Evolutionary conservation across 164 flowering plant species (phyloP), one percentile per base, ranked within the genome.

Genomic region (Tinospora cordifolia): DNA sequence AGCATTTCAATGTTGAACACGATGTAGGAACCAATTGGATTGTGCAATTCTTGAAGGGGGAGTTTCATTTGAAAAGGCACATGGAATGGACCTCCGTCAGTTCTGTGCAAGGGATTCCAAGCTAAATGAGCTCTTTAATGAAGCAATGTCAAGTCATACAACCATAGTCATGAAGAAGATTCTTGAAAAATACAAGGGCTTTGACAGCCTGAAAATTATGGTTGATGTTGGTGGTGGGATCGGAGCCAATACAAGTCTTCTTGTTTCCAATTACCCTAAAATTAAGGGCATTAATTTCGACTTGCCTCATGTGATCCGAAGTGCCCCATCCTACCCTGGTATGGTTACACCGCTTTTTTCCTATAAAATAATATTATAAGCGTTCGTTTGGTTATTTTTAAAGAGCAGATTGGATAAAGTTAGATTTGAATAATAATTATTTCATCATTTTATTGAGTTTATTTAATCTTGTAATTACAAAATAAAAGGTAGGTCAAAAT

Each of bases 161-260:
- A 90, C 95, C 62, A 74, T 89, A 2, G 79, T 83, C 63, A 87
- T 89, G 92, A 93, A 89, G 82, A 85, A 86, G 67, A 79, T 93
- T 19, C 83, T 93, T 1, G 86, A 86, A 19, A 71, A 49, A 22
- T 93, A 93, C 81, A 77, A 76, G 6, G 97, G 96, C 1, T 93
- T 93, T 38, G 87, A 88, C 57, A 88, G 89, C n/a, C 79, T 92
- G 40, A 65, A 51, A 0, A 75, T 88, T 0, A 24, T 92, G 22
- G 92, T 91, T 0, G 98, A 93, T 67, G 97, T 93, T 8, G 98
- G 97, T 47, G 98, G 97, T 7, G 98, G 98, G 3, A 83, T 80
- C 9, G 98, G 98, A n/a, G 89, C 90, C 34, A 77, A 78, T 0
- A 71, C 87, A 13, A 80, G 69, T 74, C 83, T 85, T 86, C 89